Evolutionary conservation across 257 asterid species (phyloP), one percentile per base, ranked within the genome.

Genomic region (Solanum paucissectum): DNA sequence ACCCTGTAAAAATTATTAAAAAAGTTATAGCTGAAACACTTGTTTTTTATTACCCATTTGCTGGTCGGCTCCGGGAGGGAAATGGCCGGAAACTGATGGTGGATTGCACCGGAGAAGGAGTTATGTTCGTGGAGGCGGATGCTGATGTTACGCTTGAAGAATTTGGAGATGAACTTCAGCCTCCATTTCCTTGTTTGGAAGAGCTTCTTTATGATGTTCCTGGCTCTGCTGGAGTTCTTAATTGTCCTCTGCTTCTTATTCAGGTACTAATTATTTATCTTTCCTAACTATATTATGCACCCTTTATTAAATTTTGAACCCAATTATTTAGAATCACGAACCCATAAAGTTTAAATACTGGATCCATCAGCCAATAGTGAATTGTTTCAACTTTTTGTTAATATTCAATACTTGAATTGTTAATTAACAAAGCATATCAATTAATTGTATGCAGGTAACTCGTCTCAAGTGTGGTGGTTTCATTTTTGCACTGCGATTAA

Each of bases 381-480:
- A 38, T 1, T 1, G 42, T 38, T 44, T 52, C 2, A 16, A 52
- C 0, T 0, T 52, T 52, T 52, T 52, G 62, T 52, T 52, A 52
- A 16, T 0, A 2, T 16, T 16, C 62, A 16, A 52, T 16, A 52
- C 9, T 14, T 49, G 60, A 49, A 29, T 6, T 14, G 11, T 32
- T 69, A 69, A 7, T 32, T 69, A 7, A 32, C 12, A 11, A 25
- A 76, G 44, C 42, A 25, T n/a, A n/a, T 76, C 12, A 12, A 37
- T 66, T 66, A 27, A 69, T 40, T 77, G 20, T 79, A 12, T 40
- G 73, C 71, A 94, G 98, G 98, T 95, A 40, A 95, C 98, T 4
- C 96, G 96, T 27, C 90, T 95, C 3, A 90, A 12, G 36, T 95
- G 98, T 55, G 96, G 95, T 12, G 94, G 98, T 16, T 95, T 93